phyloP scores from a whole-genome alignment of 768 basidiomycete species.

The Boletus eberwhitei region DNA sequence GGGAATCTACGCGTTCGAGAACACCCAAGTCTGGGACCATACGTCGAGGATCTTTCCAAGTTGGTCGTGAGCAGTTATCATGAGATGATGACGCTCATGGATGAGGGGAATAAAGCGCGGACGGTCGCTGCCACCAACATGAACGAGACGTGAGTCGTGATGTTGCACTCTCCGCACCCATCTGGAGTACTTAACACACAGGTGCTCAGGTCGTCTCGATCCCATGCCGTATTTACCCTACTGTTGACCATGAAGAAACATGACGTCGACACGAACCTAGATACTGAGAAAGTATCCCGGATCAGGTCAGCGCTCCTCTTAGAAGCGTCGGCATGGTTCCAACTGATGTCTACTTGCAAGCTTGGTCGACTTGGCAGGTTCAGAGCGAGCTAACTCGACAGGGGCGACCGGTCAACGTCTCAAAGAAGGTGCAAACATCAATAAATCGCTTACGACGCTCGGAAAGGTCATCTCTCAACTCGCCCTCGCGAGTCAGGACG shows the following conservation, averaged over 20 bases:
- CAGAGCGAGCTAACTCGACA: conserved; percentile 95
- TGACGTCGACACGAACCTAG: conserved; percentile 80
- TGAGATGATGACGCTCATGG: conserved; percentile 99
- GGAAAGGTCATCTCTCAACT: conserved; percentile 96
- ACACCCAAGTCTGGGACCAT: conserved; percentile 94
- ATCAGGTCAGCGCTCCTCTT: conserved; percentile 60
- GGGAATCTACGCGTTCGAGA: conserved; percentile 96
- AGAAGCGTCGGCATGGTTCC: neutral
- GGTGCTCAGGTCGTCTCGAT: conserved; percentile 76
- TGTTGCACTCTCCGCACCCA: neutral
- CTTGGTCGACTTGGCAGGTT: conserved; percentile 94
- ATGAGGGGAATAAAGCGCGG: conserved; percentile 98
- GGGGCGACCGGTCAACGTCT: conserved; percentile 94
- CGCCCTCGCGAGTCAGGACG: conserved; percentile 55
- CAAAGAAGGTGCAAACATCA: conserved; percentile 98
- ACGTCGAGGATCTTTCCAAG: conserved; percentile 96
- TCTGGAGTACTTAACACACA: conserved; percentile 1
- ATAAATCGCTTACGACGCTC: conserved; percentile 95
- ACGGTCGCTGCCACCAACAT: conserved; percentile 99
- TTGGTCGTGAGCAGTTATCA: conserved; percentile 87
- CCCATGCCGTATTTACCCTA: conserved; percentile 97
- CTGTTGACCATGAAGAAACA: conserved; percentile 89
- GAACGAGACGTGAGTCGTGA: conserved; percentile 89
- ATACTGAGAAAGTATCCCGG: conserved; percentile 98
- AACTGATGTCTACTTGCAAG: conserved; percentile 37